phyloP scores from a whole-genome alignment of 2,329 filamentous ascomycete genomes.

The Ustulina deusta region DNA sequence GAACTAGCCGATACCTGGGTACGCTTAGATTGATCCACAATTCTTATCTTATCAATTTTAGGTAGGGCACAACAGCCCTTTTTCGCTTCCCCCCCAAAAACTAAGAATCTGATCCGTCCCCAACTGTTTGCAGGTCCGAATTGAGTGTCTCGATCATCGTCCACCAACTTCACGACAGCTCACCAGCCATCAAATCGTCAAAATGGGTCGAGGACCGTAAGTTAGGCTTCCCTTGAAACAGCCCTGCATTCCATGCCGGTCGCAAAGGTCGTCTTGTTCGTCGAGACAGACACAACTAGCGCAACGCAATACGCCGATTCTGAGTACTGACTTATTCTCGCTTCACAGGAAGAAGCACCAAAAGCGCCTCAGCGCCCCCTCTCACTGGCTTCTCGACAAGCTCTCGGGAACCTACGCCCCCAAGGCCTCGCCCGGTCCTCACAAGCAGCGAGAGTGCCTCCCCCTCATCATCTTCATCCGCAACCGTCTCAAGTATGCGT shows the following conservation, averaged over 20 bases:
- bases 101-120: constrained; percentile 23
- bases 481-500: constrained; percentile 97
- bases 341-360: constrained; percentile 93
- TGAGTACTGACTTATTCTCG: constrained; percentile 48
- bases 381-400: constrained; percentile 99
- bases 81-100: constrained; percentile 46
- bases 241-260: not conserved
- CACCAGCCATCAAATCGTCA: constrained; percentile 54
- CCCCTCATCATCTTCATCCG: constrained; percentile 99
- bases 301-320: not conserved
- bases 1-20: not conserved
- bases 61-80: constrained; percentile 50
- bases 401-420: constrained; percentile 90
- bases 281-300: not conserved
- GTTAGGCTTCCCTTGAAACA: constrained; percentile 46
- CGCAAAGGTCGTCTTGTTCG: not conserved
- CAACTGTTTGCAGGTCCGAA: constrained; percentile 42
- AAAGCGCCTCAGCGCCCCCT: constrained; percentile 99
- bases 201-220: constrained; percentile 67
- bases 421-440: constrained; percentile 83
- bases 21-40: not conserved
- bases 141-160: constrained; percentile 38
- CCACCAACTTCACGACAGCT: constrained; percentile 49
- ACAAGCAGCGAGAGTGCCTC: constrained; percentile 99
- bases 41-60: constrained; percentile 41